Evolutionary conservation across 805 yeast genomes (phyloP), one percentile per base, ranked within the genome.

Genomic region (Ogataea ramenticola): DNA sequence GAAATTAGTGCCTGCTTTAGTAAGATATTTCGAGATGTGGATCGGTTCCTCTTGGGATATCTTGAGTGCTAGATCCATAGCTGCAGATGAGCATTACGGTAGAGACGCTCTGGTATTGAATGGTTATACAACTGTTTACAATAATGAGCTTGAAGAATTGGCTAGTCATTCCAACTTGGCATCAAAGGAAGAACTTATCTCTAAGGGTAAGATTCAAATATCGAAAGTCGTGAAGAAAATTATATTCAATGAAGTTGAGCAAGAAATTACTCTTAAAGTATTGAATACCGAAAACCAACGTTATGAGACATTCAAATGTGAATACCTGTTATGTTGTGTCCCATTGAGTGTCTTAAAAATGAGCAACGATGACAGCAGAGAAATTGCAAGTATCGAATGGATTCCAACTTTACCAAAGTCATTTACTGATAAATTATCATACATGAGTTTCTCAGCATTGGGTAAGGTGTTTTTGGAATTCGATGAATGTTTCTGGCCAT

Each of bases 1-100:
- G 17, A 55, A 57, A 35, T 67, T 67, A 49, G 71, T 79, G 11
- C 74, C 77, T 2, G 77, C 79, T 46, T 52, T 74, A 42, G 53
- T 74, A 14, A 68, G 95, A 53, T 66, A 66, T 42, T 43, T 50
- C 29, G 96, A 88, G 59, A 63, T 84, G 42, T 88, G 95, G 91
- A 79, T 79, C 55, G 96, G 95, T 1, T 68, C 82, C 20, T 71
- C 81, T 29, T 79, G 88, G 79, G 75, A 74, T 24, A 62, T 60
- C 22, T 64, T 82, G 39, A 82, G 93, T 54, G 82, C 82, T 2
- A 76, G 79, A 49, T 76, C 75, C 47, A 47, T 57, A 22, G 39
- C 82, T 0, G 65, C 70, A 9, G 67, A 79, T 63, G 80, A 71
- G 36, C 80, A 77, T 50, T 72, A 73, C 39, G 96, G 96, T 4